phyloP scores from a whole-genome alignment of 2,329 filamentous ascomycete genomes.

The Trichoderma sp. region DNA sequence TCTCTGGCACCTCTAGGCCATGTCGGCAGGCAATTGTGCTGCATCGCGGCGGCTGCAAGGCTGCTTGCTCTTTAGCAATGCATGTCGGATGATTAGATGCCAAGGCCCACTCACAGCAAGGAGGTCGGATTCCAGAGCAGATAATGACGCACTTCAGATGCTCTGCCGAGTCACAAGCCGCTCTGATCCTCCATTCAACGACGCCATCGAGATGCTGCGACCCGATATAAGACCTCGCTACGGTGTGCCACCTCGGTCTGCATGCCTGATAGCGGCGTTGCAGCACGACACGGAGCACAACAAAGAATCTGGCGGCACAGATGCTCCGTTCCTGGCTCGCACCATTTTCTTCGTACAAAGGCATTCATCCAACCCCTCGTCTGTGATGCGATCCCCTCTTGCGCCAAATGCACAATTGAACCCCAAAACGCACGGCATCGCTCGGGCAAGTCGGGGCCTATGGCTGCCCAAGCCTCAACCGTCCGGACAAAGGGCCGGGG shows the following conservation, averaged over 20 bases:
- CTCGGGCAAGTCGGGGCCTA: background rate
- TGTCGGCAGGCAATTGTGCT: background rate
- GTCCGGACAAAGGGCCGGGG: background rate
- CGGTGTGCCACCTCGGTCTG: background rate
- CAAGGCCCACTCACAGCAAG: background rate
- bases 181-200: background rate
- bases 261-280: no score
- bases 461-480: conserved; percentile 11
- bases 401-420: background rate
- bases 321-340: no score
- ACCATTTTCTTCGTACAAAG: no score
- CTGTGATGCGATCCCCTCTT: background rate
- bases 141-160: background rate
- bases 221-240: background rate
- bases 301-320: no score
- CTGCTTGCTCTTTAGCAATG: conserved; percentile 4
- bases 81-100: conserved; percentile 17
- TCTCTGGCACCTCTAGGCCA: no score
- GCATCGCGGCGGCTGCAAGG: conserved; percentile 6
- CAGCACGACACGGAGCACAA: no score
- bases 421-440: background rate
- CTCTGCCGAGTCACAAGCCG: conserved; percentile 2
- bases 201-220: background rate
- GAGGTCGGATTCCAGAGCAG: background rate
- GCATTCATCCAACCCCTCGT: background rate